phyloP scores from a whole-genome alignment of 225 moss, liverwort and hornwort genomes.

The Lunularia cruciata region DNA sequence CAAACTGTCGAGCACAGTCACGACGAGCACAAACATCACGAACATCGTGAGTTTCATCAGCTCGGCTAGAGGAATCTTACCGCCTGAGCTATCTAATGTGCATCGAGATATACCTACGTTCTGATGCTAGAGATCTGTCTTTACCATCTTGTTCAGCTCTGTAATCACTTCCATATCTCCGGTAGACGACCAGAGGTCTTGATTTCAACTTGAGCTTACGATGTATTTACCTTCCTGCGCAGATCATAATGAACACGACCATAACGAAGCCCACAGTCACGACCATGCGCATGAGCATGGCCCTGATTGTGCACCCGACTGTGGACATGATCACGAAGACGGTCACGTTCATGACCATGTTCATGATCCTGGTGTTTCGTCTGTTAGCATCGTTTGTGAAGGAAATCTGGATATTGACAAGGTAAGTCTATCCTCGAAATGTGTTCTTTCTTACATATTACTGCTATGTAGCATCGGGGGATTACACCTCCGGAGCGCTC shows the following conservation, averaged over 20 bases:
- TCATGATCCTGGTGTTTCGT: slow-evolving; percentile 93
- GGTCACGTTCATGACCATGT: slow-evolving; percentile 55
- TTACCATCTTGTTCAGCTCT: too few relatives aligned
- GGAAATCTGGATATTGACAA: slow-evolving; percentile 90
- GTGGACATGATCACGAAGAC: slow-evolving; percentile 48
- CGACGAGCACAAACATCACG: slow-evolving; percentile 44
- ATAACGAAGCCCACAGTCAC: slow-evolving; percentile 31
- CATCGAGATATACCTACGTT: neutral
- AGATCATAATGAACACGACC: slow-evolving; percentile 33
- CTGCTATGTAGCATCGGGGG: too few relatives aligned
- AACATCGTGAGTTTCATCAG: slow-evolving; percentile 38
- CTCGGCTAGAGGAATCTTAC: too few relatives aligned
- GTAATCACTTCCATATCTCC: too few relatives aligned
- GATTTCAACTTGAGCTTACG: too few relatives aligned
- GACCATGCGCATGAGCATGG: slow-evolving; percentile 52
- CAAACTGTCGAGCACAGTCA: slow-evolving; percentile 38
- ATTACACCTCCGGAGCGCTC: too few relatives aligned
- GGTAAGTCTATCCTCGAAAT: slow-evolving; percentile 39
- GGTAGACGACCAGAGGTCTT: too few relatives aligned
- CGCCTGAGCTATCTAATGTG: too few relatives aligned
- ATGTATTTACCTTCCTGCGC: too few relatives aligned
- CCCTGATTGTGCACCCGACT: slow-evolving; percentile 52
- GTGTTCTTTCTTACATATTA: neutral
- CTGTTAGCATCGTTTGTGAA: slow-evolving; percentile 85
- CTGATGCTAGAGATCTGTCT: neutral